Evolutionary conservation across 768 basidiomycete genomes (phyloP).

Genomic region (Coprinopsis sp.): DNA sequence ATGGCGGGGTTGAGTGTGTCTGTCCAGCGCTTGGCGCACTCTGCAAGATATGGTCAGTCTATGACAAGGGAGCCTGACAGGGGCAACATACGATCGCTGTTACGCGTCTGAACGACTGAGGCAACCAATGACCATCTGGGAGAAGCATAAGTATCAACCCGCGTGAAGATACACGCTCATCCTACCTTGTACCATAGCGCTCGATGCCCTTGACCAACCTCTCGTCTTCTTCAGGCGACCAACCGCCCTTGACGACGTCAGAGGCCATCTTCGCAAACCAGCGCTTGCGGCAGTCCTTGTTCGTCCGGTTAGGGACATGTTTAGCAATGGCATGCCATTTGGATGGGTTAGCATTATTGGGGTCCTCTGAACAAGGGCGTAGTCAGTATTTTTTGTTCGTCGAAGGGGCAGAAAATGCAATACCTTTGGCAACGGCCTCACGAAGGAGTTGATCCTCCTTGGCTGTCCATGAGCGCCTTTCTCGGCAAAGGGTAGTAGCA

Average conservation of each 20-base stretch:
- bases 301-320: conserved; percentile 56
- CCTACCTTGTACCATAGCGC: conserved; percentile 51
- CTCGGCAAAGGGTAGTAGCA: conserved; percentile 29
- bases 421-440: conserved; percentile 48
- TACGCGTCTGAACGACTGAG: conserved; percentile 49
- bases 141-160: conserved; percentile 6
- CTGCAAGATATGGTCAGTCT: conserved; percentile 25
- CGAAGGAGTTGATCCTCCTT: conserved; percentile 51
- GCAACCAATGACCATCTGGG: conserved; percentile 56
- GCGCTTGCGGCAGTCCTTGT: conserved; percentile 61
- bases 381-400: conserved; percentile 12
- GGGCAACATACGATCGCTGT: conserved; percentile 51
- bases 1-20: conserved; percentile 59
- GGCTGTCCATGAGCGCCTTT: conserved; percentile 48
- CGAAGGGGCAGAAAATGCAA: conserved; percentile 9
- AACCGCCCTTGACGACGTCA: conserved; percentile 57
- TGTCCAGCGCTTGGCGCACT: conserved; percentile 61
- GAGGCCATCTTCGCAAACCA: conserved; percentile 65
- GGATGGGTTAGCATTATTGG: conserved; percentile 50
- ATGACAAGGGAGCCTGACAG: conserved; percentile 4
- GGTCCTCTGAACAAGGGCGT: conserved; percentile 44
- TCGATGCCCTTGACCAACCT: conserved; percentile 53
- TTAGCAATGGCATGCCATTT: conserved; percentile 63
- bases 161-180: background rate
- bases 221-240: conserved; percentile 59